Evolutionary conservation across 192 early-diverging fungal species (phyloP).

Genomic region (Piromyces finnis): DNA sequence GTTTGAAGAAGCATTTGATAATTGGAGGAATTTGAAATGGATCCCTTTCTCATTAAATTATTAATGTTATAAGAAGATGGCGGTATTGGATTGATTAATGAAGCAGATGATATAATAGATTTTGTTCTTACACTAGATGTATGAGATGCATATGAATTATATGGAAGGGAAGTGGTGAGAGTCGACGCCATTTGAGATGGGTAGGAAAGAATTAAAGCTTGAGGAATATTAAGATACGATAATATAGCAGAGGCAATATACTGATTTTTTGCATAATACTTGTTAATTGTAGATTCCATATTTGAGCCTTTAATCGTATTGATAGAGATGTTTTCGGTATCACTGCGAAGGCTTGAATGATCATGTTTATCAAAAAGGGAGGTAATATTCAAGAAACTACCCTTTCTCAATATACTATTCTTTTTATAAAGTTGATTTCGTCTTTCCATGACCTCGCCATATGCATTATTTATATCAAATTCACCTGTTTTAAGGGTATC

Average conservation of each 20-base stretch:
- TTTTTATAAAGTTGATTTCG: neutral
- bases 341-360: neutral
- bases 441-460: neutral
- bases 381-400: neutral
- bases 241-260: neutral
- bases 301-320: neutral
- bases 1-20: neutral
- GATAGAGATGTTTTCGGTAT: neutral
- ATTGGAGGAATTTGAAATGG: neutral
- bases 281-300: neutral
- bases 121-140: neutral
- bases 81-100: neutral
- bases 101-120: neutral
- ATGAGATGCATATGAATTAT: neutral
- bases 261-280: neutral
- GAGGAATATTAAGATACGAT: neutral
- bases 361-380: neutral
- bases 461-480: neutral
- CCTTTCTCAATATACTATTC: neutral
- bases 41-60: neutral
- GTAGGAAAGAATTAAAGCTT: neutral
- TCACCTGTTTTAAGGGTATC: neutral
- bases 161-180: neutral
- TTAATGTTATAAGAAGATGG: neutral
- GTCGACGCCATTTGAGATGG: neutral